phyloP scores from a whole-genome alignment of 345 rosid species.

The Syzygium grande region DNA sequence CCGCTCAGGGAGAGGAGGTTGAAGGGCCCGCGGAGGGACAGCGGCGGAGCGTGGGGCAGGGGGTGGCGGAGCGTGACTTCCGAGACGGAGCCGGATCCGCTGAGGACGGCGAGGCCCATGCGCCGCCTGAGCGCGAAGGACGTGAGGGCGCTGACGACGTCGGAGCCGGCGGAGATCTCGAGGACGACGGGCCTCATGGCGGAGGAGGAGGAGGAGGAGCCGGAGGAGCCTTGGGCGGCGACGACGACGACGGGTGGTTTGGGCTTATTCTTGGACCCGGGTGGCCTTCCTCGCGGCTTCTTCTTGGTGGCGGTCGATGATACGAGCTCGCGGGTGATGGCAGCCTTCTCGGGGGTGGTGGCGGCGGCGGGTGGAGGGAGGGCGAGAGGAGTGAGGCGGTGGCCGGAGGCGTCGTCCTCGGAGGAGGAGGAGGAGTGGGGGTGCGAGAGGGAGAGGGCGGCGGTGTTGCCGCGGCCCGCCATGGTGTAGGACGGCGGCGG shows the following conservation, averaged over 20 bases:
- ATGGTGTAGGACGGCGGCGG: constrained; percentile 1
- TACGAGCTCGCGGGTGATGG: not conserved
- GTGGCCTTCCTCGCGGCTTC: constrained; percentile 49
- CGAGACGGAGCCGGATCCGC: constrained; percentile 37
- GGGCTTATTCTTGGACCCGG: constrained; percentile 53
- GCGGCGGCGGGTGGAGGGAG: not conserved
- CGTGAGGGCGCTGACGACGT: constrained; percentile 26
- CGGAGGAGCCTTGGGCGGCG: constrained; percentile 5
- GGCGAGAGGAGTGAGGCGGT: constrained; percentile 7
- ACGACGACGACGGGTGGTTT: constrained; percentile 36
- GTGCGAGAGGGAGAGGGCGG: constrained; percentile 24
- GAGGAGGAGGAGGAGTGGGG: constrained; percentile 5
- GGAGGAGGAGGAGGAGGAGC: constrained; percentile 15
- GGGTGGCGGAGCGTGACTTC: constrained; percentile 41
- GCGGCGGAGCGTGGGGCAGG: constrained; percentile 19
- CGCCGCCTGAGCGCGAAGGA: constrained; percentile 20
- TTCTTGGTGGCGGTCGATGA: not conserved
- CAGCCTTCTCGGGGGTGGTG: not conserved
- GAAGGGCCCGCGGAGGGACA: constrained; percentile 35
- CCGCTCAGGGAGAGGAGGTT: constrained; percentile 33
- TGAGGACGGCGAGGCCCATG: constrained; percentile 21
- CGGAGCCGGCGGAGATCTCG: constrained; percentile 44
- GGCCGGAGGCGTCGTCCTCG: constrained; percentile 23
- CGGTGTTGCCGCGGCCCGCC: constrained; percentile 22
- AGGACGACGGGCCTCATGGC: constrained; percentile 36